These are phyloP conservation scores for Malassezia globosa DNA, from an alignment of 1,284 basidiomycete species.

Conservation along the genomic window DNA sequence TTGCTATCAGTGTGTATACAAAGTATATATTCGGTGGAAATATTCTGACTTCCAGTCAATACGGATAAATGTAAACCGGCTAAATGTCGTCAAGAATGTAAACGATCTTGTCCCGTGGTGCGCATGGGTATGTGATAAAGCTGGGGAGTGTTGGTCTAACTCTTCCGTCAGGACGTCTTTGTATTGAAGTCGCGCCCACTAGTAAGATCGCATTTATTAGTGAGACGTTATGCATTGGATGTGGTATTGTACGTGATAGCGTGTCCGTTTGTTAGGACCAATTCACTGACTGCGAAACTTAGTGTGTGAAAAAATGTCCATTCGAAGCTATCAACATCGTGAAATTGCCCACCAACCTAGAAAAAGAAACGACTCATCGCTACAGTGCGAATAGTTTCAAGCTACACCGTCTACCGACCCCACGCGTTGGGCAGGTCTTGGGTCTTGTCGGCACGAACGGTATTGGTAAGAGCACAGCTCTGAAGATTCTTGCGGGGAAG, in stretches of 20 bases:
- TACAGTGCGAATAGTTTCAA: conserved; percentile 48
- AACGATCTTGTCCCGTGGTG: conserved; percentile 46
- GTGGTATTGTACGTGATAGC: conserved; percentile 39
- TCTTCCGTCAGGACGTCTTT: conserved; percentile 21
- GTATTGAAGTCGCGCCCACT: conserved; percentile 38
- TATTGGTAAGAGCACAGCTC: conserved; percentile 46
- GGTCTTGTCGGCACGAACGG: conserved; percentile 47
- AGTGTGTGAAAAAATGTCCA: conserved; percentile 45
- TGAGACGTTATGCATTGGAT: conserved; percentile 46
- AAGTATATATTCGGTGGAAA: too few relatives aligned
- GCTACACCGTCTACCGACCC: conserved; percentile 42
- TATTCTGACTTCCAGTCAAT: conserved; percentile 25
- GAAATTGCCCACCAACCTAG: conserved; percentile 46
- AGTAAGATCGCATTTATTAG: conserved; percentile 45
- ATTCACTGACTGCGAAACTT: too few relatives aligned
- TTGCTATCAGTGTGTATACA: conserved; percentile 33
- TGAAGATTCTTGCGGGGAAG: conserved; percentile 46
- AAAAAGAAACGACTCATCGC: conserved; percentile 45
- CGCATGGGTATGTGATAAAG: conserved; percentile 40
- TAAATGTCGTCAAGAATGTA: conserved; percentile 47
- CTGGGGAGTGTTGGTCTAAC: not conserved
- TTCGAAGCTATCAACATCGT: conserved; percentile 48
- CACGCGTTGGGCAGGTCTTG: conserved; percentile 44
- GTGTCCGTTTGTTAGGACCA: not conserved
- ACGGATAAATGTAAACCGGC: conserved; percentile 46